Conservation (phyloP, 495 filamentous ascomycete genomes). For the Hyaloscypha finlandica region DNA sequence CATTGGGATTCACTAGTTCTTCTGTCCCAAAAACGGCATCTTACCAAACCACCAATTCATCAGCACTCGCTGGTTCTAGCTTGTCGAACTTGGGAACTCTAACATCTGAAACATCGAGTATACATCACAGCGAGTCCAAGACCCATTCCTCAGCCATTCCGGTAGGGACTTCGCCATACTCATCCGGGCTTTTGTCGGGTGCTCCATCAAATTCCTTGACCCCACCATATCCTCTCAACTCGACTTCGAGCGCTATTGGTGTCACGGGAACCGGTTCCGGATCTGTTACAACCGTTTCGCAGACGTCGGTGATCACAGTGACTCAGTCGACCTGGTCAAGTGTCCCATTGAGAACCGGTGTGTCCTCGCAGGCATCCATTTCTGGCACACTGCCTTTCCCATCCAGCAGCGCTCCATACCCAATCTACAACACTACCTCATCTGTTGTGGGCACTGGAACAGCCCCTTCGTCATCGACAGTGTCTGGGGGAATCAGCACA, state of each 20-base stretch:
- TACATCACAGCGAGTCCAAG: not conserved
- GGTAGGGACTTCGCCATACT: not conserved
- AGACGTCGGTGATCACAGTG: not conserved
- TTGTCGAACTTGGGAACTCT: not conserved
- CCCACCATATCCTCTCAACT: constrained; percentile 8
- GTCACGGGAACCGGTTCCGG: not conserved
- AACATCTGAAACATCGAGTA: not conserved
- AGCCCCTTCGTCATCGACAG: not conserved
- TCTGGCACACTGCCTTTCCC: not conserved
- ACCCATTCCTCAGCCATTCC: not conserved
- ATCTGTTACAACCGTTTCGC: not conserved
- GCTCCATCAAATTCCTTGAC: not conserved
- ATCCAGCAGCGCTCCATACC: constrained; percentile 11
- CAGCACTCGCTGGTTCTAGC: not conserved
- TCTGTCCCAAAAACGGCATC: not conserved
- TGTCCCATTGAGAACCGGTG: not conserved
- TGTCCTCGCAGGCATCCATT: not conserved
- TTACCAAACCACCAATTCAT: not conserved
- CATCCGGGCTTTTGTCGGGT: not conserved
- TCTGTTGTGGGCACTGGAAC: not conserved
- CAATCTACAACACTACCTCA: constrained; percentile 6
- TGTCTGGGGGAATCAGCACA: not conserved
- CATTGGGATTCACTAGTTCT: not conserved
- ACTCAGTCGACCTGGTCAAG: not conserved
- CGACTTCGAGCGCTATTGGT: not conserved